These are phyloP conservation scores for Cicer cuneatum DNA, from an alignment of 306 rosid genomes.

Conservation along the genomic window DNA sequence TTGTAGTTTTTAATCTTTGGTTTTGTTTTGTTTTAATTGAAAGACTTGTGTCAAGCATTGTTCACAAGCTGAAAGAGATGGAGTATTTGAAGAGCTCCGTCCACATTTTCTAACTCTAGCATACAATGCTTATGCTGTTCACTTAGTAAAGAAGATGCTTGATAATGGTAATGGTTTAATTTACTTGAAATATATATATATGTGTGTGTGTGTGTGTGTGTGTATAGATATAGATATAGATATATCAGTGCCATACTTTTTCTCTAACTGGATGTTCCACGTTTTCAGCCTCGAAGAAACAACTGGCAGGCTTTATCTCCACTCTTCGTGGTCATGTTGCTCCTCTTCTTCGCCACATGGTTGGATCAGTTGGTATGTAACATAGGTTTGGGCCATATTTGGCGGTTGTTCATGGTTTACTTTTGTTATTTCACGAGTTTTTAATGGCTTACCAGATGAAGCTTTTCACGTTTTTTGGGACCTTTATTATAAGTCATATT, in stretches of 20 bases:
- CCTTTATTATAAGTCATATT: conserved; percentile 1
- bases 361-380: conserved; percentile 87
- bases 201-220: neutral
- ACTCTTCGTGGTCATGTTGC: conserved; percentile 87
- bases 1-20: conserved; percentile 45
- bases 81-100: conserved; percentile 83
- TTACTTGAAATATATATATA: conserved; percentile 24
- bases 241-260: neutral
- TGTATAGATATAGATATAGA: too few species aligned
- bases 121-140: conserved; percentile 78
- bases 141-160: conserved; percentile 88
- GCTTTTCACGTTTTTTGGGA: conserved; percentile 1
- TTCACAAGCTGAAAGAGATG: conserved; percentile 76
- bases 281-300: conserved; percentile 84
- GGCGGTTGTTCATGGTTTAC: conserved; percentile 13
- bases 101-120: conserved; percentile 84
- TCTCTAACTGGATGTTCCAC: conserved; percentile 27
- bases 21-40: conserved; percentile 22
- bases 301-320: conserved; percentile 74
- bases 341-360: conserved; percentile 93
- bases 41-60: conserved; percentile 93
- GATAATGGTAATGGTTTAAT: conserved; percentile 70
- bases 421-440: conserved; percentile 7
- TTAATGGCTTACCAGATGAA: neutral
- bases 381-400: neutral